Base-by-base conservation (phyloP, 164 flowering plant genomes). In the Annona cherimola region DNA sequence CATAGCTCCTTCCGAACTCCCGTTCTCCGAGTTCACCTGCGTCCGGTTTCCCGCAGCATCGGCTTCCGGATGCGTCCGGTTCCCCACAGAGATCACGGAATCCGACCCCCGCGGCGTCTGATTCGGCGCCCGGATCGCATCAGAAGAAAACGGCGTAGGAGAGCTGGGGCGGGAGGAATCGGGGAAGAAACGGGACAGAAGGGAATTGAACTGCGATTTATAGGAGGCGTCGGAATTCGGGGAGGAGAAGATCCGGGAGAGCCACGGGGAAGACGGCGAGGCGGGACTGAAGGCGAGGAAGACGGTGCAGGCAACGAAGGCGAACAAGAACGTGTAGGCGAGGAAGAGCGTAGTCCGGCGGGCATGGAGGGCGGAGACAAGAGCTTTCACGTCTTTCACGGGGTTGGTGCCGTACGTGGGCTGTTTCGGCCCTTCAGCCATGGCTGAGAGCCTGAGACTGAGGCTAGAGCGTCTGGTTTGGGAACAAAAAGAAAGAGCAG, bases 281-380 rank as follows among this genome's bases (percentile, higher is more conserved):
- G 90, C 83, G 64, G 98, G 92, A 71, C 45, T 80, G 67, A 90
- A 87, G 63, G 92, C 91, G 0, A 93, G 63, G 74, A 89, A 86
- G 20, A 76, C 79, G 65, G 97, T 87, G 80, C 86, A 84, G n/a
- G 75, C 81, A 42, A 91, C 76, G 76, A 90, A 91, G 45, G 83
- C 80, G 54, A 87, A 79, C 74, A 88, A 79, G 77, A 87, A 82
- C 3, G 79, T 86, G 77, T 90, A 91, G 1, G 81, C 86, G 41
- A 86, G 82, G 68, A 88, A 67, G 61, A 79, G 72, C 41, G 86
- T 83, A 70, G 83, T 81, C 67, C 83, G n/a, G 11, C 74, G 80
- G 26, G 91, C 82, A 78, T 76, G 83, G 69, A 79, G 11, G 42
- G 83, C 26, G 16, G 83, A 77, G 67, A 77, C 68, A 35, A 84